Percentiles rank a stretch among this genome's conserved stretches.
Conservation (phyloP, 768 basidiomycete genomes). For the Serendipita sp. region DNA sequence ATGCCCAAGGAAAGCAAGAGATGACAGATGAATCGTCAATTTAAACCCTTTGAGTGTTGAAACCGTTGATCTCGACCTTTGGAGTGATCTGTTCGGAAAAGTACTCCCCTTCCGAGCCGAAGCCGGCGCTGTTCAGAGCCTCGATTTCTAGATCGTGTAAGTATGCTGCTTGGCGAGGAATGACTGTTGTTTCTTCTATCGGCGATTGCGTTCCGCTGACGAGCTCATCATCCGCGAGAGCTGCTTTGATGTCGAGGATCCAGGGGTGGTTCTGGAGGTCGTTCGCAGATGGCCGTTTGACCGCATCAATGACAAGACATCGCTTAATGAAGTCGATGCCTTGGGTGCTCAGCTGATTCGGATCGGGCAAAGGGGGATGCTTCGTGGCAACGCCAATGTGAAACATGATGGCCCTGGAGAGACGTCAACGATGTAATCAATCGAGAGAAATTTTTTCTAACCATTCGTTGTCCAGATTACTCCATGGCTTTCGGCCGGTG, state of each 20-base stretch:
- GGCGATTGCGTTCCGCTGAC: slow-evolving; percentile 38
- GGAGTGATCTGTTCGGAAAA: background rate
- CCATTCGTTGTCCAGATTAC: slow-evolving; percentile 99
- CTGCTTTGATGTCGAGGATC: slow-evolving; percentile 72
- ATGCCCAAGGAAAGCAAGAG: background rate
- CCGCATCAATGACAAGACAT: slow-evolving; percentile 78
- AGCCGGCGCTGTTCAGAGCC: background rate
- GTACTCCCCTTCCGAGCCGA: background rate
- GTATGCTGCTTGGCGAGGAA: background rate
- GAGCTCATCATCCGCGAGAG: slow-evolving; percentile 46
- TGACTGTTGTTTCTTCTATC: slow-evolving; percentile 15
- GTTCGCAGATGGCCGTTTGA: slow-evolving; percentile 63
- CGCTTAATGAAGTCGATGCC: slow-evolving; percentile 90
- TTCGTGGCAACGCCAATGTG: slow-evolving; percentile 95
- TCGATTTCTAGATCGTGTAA: background rate
- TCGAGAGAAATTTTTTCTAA: slow-evolving; percentile 21
- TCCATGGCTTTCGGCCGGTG: slow-evolving; percentile 97
- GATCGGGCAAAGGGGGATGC: slow-evolving; percentile 88
- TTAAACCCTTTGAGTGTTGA: background rate
- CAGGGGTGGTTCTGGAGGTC: slow-evolving; percentile 82
- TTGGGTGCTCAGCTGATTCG: slow-evolving; percentile 69
- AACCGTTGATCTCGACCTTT: background rate
- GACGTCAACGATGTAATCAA: slow-evolving; percentile 2
- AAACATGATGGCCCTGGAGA: slow-evolving; percentile 95
- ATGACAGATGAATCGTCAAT: background rate